Conservation (phyloP, 2,329 filamentous ascomycete species). For the Colletotrichum sp. region DNA sequence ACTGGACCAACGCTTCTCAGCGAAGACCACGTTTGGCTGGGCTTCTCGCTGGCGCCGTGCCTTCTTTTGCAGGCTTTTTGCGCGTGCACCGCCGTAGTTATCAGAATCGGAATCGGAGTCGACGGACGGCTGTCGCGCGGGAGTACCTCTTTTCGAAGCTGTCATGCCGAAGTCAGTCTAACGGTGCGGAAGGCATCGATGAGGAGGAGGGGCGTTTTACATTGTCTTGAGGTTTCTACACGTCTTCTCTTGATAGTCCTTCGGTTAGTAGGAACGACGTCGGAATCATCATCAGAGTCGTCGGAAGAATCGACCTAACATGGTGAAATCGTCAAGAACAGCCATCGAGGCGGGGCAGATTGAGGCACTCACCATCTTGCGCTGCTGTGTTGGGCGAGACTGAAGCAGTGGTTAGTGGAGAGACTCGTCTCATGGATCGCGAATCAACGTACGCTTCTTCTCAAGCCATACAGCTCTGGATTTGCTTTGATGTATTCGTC, state of each 20-base stretch:
- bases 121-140: constrained; percentile 56
- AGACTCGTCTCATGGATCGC: constrained; percentile 9
- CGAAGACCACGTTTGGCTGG: constrained; percentile 68
- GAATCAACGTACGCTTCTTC: constrained; percentile 77
- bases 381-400: constrained; percentile 62
- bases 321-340: constrained; percentile 23
- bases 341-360: not conserved
- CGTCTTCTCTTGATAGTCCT: constrained; percentile 74
- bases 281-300: constrained; percentile 78
- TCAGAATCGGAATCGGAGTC: constrained; percentile 71
- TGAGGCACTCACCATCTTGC: constrained; percentile 56
- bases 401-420: constrained; percentile 29
- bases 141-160: constrained; percentile 68
- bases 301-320: constrained; percentile 52
- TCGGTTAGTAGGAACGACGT: constrained; percentile 61
- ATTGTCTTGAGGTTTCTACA: constrained; percentile 65
- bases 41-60: constrained; percentile 76
- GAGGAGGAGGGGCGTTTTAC: constrained; percentile 47
- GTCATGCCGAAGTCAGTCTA: not conserved
- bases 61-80: constrained; percentile 74
- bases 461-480: constrained; percentile 91
- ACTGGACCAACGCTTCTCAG: constrained; percentile 91
- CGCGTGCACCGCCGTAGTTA: constrained; percentile 79
- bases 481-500: constrained; percentile 89
- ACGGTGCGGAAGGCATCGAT: not conserved